Evolutionary conservation across 2,329 filamentous ascomycete genomes (phyloP), one percentile per base, ranked within the genome.

Genomic region (Xylariaceae sp.): DNA sequence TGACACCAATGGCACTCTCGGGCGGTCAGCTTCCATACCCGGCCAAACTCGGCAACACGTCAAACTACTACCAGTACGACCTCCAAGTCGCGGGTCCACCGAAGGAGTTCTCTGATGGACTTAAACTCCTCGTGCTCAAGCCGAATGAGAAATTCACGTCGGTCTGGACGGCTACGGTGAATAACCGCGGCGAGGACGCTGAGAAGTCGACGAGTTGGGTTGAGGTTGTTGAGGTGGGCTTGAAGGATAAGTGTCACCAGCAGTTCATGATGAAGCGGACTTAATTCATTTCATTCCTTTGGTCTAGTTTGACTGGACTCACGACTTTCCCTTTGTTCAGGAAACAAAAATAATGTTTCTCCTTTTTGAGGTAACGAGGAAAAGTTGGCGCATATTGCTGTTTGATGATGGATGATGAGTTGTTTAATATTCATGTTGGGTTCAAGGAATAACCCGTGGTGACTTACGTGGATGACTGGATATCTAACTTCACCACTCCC

Each of bases 11-110:
- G 15, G 18, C 11, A 3, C 4, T 44, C 10, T 35, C 49, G 11
- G 51, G 35, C 5, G 51, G 17, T 10, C 35, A 42, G 9, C 7
- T 42, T 8, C 35, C 39, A n/a, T 17, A 9, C 17, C 39, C 51
- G 5, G 39, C 35, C 35, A 53, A 53, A 18, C 30, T 53, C 8
- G 51, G 51, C 9, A 53, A 42, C 17, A 53, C 51, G n/a, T 53
- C 51, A 35, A 30, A 23, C n/a, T 53, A 53, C 39, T 53, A 53
- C 35, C 13, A 53, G 51, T 53, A 53, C n/a, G 51, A 53, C 18
- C 35, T 53, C 8, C 35, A 44, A 18, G 35, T 53, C 35, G 51
- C 51, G 5, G 51, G 51, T 17, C 51, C 51, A 3, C 49, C 49
- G 2, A 51, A 35, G 23, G 39, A 42, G 13, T 35, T n/a, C 9